phyloP scores from a whole-genome alignment of 2,329 filamentous ascomycete species.

The Ophiosphaerella korrae region DNA sequence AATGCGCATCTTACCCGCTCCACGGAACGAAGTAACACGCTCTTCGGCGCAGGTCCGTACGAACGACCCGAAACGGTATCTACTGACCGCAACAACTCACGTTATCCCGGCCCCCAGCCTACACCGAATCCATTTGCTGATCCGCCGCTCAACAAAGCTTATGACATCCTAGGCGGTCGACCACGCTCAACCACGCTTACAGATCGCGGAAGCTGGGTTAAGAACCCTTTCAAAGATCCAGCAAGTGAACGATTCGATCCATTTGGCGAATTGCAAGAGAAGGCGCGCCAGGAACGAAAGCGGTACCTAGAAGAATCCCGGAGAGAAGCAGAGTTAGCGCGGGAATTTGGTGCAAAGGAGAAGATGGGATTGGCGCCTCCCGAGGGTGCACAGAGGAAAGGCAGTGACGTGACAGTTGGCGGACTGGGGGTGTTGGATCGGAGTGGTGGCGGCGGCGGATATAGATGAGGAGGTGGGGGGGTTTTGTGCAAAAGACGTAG shows the following conservation, averaged over 20 bases:
- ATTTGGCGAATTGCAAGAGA: conserved; percentile 43
- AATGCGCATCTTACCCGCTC: conserved; percentile 26
- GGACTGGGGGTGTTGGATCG: conserved; percentile 33
- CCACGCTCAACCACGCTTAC: conserved; percentile 43
- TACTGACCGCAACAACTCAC: conserved; percentile 28
- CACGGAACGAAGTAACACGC: conserved; percentile 29
- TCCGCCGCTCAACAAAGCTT: conserved; percentile 44
- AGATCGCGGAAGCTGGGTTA: conserved; percentile 39
- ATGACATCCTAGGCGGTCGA: conserved; percentile 39
- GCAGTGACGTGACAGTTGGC: conserved; percentile 31
- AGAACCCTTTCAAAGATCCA: conserved; percentile 44
- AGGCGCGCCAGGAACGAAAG: conserved; percentile 33
- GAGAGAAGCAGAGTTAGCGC: conserved; percentile 26
- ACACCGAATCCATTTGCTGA: conserved; percentile 45
- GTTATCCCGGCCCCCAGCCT: conserved; percentile 18
- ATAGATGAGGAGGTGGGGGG: no score
- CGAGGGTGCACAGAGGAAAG: conserved; percentile 23
- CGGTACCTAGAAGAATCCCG: conserved; percentile 32
- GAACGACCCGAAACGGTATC: conserved; percentile 41
- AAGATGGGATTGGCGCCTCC: conserved; percentile 30
- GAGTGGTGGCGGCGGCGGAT: conserved; percentile 13
- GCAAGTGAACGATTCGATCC: conserved; percentile 44
- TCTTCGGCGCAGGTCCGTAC: conserved; percentile 35
- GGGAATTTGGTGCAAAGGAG: conserved; percentile 31
- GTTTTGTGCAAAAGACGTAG: not conserved